Conservation (phyloP, 495 filamentous ascomycete species). For the Aspergillus coremiiformis region DNA sequence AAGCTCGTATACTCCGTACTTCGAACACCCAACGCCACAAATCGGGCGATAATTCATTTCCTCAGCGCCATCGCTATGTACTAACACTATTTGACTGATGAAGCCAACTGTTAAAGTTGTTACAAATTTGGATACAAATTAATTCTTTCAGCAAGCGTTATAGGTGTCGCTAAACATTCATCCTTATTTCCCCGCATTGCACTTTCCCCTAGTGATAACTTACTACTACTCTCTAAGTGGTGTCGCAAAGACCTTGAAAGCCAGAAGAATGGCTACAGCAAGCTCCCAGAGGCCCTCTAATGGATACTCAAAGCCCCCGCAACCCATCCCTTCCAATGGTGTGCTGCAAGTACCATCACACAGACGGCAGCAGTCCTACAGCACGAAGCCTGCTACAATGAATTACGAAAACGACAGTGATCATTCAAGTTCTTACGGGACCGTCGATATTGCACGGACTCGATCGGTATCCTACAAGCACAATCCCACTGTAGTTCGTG, state of each 20-base stretch:
- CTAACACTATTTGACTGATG: not conserved
- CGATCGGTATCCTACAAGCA: slow-evolving; percentile 50
- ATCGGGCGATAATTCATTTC: not conserved
- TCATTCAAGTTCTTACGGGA: slow-evolving; percentile 41
- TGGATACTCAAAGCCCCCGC: slow-evolving; percentile 44
- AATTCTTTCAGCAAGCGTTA: not conserved
- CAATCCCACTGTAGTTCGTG: not conserved
- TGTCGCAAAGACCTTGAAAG: not conserved
- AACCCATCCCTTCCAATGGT: slow-evolving; percentile 39
- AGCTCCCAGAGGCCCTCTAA: slow-evolving; percentile 5
- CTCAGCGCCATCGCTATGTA: not conserved
- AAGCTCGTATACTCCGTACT: not conserved
- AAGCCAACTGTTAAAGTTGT: not conserved
- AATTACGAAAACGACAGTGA: slow-evolving; percentile 4
- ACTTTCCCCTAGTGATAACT: not conserved
- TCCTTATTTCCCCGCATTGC: not conserved
- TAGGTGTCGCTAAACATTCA: not conserved
- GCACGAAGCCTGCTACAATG: not conserved
- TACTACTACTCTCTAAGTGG: not conserved
- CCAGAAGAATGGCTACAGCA: slow-evolving; percentile 9
- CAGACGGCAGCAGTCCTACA: slow-evolving; percentile 23
- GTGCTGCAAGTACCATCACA: slow-evolving; percentile 30
- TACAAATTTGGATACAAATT: not conserved
- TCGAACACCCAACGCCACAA: not conserved
- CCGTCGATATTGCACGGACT: slow-evolving; percentile 51